These are phyloP conservation scores for Tricharina praecox DNA, from an alignment of 495 filamentous ascomycete genomes.

Conservation along the genomic window DNA sequence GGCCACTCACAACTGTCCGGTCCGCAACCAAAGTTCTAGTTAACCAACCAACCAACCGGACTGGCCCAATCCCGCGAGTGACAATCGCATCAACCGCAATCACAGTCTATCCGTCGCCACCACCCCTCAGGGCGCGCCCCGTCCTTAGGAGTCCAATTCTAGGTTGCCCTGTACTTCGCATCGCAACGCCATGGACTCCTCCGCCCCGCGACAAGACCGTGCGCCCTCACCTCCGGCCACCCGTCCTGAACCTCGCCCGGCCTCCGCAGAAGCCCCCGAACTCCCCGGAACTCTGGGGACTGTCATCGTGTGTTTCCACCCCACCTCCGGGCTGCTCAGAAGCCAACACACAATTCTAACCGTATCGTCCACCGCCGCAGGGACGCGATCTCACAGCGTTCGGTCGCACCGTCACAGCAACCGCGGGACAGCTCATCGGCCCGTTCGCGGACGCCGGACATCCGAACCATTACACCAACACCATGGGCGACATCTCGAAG, in stretches of 20 bases:
- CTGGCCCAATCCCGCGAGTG: too few species aligned
- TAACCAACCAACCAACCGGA: too few species aligned
- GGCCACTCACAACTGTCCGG: too few species aligned
- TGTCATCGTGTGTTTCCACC: slow-evolving; percentile 4
- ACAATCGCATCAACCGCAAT: too few species aligned
- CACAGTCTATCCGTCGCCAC: too few species aligned
- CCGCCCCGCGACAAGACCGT: background rate
- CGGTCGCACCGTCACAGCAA: slow-evolving; percentile 83
- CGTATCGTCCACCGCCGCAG: slow-evolving; percentile 31
- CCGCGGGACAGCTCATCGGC: slow-evolving; percentile 73
- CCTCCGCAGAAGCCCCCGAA: background rate
- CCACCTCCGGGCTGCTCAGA: background rate
- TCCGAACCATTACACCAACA: slow-evolving; percentile 58
- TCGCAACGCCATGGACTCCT: slow-evolving; percentile 1
- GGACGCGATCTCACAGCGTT: slow-evolving; percentile 82
- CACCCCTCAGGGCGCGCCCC: background rate
- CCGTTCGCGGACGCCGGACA: slow-evolving; percentile 42
- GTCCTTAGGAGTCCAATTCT: background rate
- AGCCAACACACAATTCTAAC: background rate
- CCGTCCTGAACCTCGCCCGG: background rate
- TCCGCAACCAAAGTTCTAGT: too few species aligned
- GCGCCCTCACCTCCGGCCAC: background rate
- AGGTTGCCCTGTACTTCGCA: background rate
- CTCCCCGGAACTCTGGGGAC: background rate
- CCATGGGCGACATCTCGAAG: slow-evolving; percentile 76